phyloP scores from a whole-genome alignment of 108 stramenopile species.

The Cyclotella kingstonii region DNA sequence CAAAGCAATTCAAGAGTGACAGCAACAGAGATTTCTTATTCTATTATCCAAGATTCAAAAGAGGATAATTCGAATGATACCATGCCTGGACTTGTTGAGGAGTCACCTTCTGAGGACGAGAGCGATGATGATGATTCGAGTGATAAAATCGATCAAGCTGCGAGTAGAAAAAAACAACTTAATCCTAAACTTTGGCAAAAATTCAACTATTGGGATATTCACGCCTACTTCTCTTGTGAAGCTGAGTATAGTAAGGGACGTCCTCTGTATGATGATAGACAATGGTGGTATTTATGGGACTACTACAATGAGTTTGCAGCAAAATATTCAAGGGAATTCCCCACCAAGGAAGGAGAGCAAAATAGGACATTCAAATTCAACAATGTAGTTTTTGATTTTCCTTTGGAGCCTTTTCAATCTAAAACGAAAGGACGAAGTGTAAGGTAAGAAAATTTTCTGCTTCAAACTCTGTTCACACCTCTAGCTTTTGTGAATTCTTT shows the following conservation, averaged over 20 bases:
- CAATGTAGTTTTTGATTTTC: neutral
- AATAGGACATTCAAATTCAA: neutral
- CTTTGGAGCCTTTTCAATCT: neutral
- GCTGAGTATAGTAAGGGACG: neutral
- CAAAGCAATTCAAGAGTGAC: too few relatives aligned
- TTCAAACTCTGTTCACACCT: neutral
- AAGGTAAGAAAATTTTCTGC: neutral
- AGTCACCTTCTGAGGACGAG: too few relatives aligned
- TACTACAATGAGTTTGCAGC: neutral
- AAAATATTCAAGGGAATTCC: neutral
- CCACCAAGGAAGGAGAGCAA: neutral
- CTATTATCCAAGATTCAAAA: too few relatives aligned
- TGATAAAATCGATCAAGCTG: too few relatives aligned
- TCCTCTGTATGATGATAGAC: neutral
- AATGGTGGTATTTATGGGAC: neutral
- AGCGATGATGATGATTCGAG: too few relatives aligned
- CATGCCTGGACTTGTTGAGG: too few relatives aligned
- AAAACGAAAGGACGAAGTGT: neutral
- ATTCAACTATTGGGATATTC: conserved; percentile 1
- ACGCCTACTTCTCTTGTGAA: conserved; percentile 1
- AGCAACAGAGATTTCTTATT: too few relatives aligned
- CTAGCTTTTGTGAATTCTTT: neutral
- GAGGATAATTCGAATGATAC: too few relatives aligned
- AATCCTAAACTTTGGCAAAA: too few relatives aligned
- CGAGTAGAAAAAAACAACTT: too few relatives aligned